Base-by-base conservation (phyloP, 768 basidiomycete genomes). In the Sutorius australiensis region DNA sequence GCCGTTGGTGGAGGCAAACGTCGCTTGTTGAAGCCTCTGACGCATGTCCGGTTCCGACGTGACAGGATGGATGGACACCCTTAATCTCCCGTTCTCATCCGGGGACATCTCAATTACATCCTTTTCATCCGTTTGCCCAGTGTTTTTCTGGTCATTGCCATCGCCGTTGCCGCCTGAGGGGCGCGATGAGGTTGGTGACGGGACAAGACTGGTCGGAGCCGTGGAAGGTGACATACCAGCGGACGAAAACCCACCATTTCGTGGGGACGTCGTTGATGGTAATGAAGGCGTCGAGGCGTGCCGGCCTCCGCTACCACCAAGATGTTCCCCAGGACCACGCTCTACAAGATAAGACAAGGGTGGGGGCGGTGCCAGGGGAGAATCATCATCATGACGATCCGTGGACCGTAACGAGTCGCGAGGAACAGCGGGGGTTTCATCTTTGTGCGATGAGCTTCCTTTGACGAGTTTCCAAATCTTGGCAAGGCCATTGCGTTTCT, bases 311-410 rank as follows among this genome's bases (percentile, higher is more conserved):
- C 57, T 14, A 42, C 73, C 70, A 32, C 67, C 66, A 39, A 81
- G 77, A 31, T 75, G 75, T 40, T 82, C 79, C n/a, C 79, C 77
- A 38, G 79, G 79, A 51, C 79, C 76, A 55, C 73, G 70, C 55
- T 70, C 73, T 3, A 92, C 92, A 43, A 98, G 79, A 71, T 93
- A 95, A 0, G 92, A 92, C 48, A 98, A 65, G 5, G 92, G 87
- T 5, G 95, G 95, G 3, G 95, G 95, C 1, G 95, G 95, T 3
- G 89, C 84, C 37, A 97, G 75, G 4, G 91, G 93, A 9, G 77
- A 68, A 59, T 89, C 83, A 61, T 92, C 89, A 3, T 89, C 86
- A 39, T 67, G 28, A 64, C 66, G 64, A 39, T 69, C 54, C 14
- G 67, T 37, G 68, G 76, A 55, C 77, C 80, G 76, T 6, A 73